A percentile compares a stretch with the other conserved stretches of the same genome.
These are phyloP conservation scores for Sambucus nigra DNA, from an alignment of 129 eudicot species.

Conservation along the genomic window DNA sequence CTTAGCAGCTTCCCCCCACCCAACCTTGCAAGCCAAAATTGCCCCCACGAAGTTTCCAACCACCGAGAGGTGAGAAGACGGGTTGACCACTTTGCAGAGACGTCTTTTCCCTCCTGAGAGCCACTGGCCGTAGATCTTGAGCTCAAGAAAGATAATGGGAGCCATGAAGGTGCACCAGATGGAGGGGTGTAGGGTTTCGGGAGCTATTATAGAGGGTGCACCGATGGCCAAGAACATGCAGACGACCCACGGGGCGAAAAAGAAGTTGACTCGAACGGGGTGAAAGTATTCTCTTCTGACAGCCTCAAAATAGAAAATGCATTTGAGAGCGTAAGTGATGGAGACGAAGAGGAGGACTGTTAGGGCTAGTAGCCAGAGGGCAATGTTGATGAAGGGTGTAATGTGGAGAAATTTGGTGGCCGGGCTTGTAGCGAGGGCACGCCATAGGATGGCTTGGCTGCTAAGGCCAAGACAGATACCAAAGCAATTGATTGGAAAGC, in stretches of 20 bases:
- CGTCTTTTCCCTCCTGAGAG: slow-evolving; percentile 93
- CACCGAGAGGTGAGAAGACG: slow-evolving; percentile 80
- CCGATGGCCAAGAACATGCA: slow-evolving; percentile 91
- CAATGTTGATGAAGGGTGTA: slow-evolving; percentile 61
- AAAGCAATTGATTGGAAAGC: slow-evolving; percentile 83
- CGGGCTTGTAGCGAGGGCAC: slow-evolving; percentile 45
- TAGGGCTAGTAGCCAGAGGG: slow-evolving; percentile 65
- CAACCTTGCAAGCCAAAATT: slow-evolving; percentile 72
- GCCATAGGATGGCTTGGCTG: slow-evolving; percentile 95
- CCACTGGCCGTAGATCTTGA: slow-evolving; percentile 96
- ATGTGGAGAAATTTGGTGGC: slow-evolving; percentile 69
- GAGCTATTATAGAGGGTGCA: slow-evolving; percentile 43
- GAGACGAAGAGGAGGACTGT: slow-evolving; percentile 48
- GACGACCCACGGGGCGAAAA: slow-evolving; percentile 92
- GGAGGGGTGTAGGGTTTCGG: slow-evolving; percentile 49
- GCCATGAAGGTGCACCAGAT: slow-evolving; percentile 63
- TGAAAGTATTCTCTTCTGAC: slow-evolving; percentile 78
- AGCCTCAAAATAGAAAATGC: slow-evolving; percentile 82
- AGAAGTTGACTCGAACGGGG: slow-evolving; percentile 88
- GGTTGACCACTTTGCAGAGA: slow-evolving; percentile 81
- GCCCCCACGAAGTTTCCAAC: slow-evolving; percentile 97
- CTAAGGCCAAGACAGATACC: slow-evolving; percentile 92
- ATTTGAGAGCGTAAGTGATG: slow-evolving; percentile 54
- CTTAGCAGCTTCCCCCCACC: slow-evolving; percentile 73
- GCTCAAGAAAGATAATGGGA: slow-evolving; percentile 66